phyloP scores from a whole-genome alignment of 148 eudicot genomes.

The Arbutus unedo region DNA sequence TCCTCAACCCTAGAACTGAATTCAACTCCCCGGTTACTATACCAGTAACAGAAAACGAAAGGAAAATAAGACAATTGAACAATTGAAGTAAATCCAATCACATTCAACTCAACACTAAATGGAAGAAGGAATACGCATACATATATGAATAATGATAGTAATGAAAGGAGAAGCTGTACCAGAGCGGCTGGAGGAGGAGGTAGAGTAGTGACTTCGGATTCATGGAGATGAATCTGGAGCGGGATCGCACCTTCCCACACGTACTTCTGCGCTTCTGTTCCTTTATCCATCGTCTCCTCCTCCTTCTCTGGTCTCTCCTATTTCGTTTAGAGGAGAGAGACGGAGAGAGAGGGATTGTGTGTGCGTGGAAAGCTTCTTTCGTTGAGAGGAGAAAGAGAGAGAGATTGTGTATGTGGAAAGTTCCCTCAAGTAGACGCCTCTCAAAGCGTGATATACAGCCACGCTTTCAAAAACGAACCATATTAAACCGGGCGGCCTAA shows the following conservation, averaged over 20 bases:
- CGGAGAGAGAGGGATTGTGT: not conserved
- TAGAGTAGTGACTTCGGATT: conserved; percentile 91
- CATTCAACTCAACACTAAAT: not conserved
- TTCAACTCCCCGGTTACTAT: too few species aligned
- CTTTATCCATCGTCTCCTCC: conserved; percentile 30
- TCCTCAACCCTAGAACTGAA: not conserved
- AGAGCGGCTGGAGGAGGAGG: conserved; percentile 88
- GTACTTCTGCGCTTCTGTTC: conserved; percentile 54
- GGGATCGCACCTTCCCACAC: conserved; percentile 90
- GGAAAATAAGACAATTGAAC: not conserved
- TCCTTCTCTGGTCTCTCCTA: not conserved
- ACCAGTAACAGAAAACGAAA: not conserved
- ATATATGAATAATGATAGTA: not conserved
- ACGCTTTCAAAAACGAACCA: too few species aligned
- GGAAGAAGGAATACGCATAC: not conserved
- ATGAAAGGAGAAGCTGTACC: conserved; percentile 23
- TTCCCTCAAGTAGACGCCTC: too few species aligned
- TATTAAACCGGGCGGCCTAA: too few species aligned
- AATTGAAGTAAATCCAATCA: not conserved
- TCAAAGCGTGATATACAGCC: too few species aligned
- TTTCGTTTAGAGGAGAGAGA: not conserved
- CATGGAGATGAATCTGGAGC: conserved; percentile 84
- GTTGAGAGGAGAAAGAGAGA: not conserved
- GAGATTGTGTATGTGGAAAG: not conserved
- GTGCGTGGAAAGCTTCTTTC: not conserved